phyloP scores from a whole-genome alignment of 768 basidiomycete species.

The Leccinum barrowsii region DNA sequence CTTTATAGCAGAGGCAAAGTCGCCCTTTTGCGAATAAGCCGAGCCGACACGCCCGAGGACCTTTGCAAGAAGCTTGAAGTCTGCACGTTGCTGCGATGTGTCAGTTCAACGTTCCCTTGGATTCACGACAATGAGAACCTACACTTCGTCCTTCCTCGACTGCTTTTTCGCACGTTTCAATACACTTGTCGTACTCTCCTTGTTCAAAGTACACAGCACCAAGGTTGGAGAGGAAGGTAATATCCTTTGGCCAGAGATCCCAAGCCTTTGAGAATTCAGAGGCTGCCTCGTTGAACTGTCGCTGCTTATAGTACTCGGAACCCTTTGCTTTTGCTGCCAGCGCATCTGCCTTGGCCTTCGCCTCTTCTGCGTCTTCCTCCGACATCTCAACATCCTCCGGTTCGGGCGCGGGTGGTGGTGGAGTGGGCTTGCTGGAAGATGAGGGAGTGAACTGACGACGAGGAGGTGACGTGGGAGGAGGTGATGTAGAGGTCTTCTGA shows the following conservation, averaged over 20 bases:
- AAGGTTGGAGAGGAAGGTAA: conserved; percentile 90
- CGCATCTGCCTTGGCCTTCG: conserved; percentile 71
- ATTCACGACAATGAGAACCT: conserved; percentile 16
- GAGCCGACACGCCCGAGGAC: conserved; percentile 88
- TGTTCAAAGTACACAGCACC: conserved; percentile 92
- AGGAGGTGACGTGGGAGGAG: conserved; percentile 24
- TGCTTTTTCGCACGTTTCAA: conserved; percentile 93
- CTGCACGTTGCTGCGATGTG: conserved; percentile 59
- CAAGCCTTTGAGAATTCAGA: conserved; percentile 81
- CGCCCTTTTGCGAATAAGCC: conserved; percentile 77
- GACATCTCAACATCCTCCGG: conserved; percentile 63
- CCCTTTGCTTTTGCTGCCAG: conserved; percentile 79
- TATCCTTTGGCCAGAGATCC: conserved; percentile 90
- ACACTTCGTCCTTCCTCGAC: conserved; percentile 89
- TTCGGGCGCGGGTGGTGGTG: conserved; percentile 38
- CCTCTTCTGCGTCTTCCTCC: conserved; percentile 67
- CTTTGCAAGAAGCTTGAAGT: conserved; percentile 95
- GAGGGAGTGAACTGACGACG: conserved; percentile 34
- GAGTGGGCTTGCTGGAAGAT: conserved; percentile 38
- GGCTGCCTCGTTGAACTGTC: conserved; percentile 75
- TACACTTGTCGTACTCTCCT: conserved; percentile 85
- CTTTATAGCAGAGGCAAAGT: conserved; percentile 76
- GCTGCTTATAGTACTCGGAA: conserved; percentile 78
- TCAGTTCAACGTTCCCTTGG: background rate
- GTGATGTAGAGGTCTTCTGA: conserved; percentile 22